Evolutionary conservation across 75 land plant genomes (phyloP).

Genomic region (Chamaecyparis obtusa): DNA sequence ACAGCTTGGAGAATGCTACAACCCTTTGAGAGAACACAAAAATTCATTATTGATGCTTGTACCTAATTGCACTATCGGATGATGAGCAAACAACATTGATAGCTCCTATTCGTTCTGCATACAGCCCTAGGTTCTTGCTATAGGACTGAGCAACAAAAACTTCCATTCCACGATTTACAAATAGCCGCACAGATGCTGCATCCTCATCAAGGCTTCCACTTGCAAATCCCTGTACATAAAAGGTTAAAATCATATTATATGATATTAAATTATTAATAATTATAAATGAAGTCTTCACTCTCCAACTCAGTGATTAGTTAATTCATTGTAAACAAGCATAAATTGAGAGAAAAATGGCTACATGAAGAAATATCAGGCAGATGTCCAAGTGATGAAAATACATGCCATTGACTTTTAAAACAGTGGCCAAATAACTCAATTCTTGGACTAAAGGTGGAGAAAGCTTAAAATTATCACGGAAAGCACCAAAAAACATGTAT

Average conservation of each 20-base stretch:
- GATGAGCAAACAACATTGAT: constrained; percentile 82
- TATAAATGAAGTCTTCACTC: neutral
- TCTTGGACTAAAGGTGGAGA: neutral
- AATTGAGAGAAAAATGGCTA: neutral
- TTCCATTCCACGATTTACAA: constrained; percentile 90
- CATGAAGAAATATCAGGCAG: neutral
- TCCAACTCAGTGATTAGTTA: neutral
- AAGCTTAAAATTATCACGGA: neutral
- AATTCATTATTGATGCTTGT: neutral
- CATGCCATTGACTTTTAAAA: neutral
- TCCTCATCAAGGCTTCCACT: constrained; percentile 97
- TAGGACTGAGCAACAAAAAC: constrained; percentile 92
- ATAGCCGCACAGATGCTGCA: constrained; percentile 84
- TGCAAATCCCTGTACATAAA: constrained; percentile 75
- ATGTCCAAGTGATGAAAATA: neutral
- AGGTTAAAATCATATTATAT: neutral
- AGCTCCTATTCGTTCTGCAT: constrained; percentile 96
- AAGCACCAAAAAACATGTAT: neutral
- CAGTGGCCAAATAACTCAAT: neutral
- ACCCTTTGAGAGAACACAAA: neutral
- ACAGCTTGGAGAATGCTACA: neutral
- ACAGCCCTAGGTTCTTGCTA: constrained; percentile 92
- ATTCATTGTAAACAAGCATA: neutral
- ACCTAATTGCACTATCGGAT: constrained; percentile 82
- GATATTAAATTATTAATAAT: neutral